These are phyloP conservation scores for Dictyostelium capitatum DNA, from an alignment of 78 protist species.

Conservation along the genomic window DNA sequence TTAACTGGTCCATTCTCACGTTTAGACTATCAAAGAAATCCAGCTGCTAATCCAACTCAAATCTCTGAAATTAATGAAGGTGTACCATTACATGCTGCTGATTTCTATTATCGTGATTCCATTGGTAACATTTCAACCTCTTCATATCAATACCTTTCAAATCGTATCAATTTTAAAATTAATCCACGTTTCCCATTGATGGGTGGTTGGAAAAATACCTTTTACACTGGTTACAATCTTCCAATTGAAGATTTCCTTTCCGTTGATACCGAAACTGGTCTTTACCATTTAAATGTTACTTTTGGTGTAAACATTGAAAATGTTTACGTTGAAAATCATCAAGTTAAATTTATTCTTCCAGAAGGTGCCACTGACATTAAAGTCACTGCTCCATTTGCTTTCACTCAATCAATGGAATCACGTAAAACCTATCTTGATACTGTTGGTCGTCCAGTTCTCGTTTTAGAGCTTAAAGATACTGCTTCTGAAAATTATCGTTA, in stretches of 20 bases:
- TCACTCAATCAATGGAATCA: slow-evolving; percentile 5
- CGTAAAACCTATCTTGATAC: slow-evolving; percentile 85
- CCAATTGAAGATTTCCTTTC: slow-evolving; percentile 82
- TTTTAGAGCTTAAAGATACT: slow-evolving; percentile 14
- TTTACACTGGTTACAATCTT: slow-evolving; percentile 90
- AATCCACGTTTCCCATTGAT: slow-evolving; percentile 93
- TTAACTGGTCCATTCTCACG: slow-evolving; percentile 90
- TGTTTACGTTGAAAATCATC: slow-evolving; percentile 65
- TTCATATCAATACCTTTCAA: slow-evolving; percentile 9
- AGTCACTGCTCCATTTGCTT: slow-evolving; percentile 68
- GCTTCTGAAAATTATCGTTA: slow-evolving; percentile 46
- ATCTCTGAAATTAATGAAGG: slow-evolving; percentile 33
- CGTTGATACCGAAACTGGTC: slow-evolving; percentile 22
- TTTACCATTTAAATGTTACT: slow-evolving; percentile 56
- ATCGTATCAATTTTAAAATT: slow-evolving; percentile 53
- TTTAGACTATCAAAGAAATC: slow-evolving; percentile 88
- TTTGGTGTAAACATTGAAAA: slow-evolving; percentile 70
- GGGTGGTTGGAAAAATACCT: slow-evolving; percentile 94
- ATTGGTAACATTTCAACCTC: slow-evolving; percentile 96
- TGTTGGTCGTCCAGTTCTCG: slow-evolving; percentile 83
- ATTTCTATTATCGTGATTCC: slow-evolving; percentile 93
- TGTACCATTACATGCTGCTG: slow-evolving; percentile 87
- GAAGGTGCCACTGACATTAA: slow-evolving; percentile 89
- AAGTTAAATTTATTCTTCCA: slow-evolving; percentile 87
- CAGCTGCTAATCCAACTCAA: slow-evolving; percentile 18